These are phyloP conservation scores for Cenchrus americanus DNA, from an alignment of 176 grass and related monocot genomes.

Conservation along the genomic window DNA sequence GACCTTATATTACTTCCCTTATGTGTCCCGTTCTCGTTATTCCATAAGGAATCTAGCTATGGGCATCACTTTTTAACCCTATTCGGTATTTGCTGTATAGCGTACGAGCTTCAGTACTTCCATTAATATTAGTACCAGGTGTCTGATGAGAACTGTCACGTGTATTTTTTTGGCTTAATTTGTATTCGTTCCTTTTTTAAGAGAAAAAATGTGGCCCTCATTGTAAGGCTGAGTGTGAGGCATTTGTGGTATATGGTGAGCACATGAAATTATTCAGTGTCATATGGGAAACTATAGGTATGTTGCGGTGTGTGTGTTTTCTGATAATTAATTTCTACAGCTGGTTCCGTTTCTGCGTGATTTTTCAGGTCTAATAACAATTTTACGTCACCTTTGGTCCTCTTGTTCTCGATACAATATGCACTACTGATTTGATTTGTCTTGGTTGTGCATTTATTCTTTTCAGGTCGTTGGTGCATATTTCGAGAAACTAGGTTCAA, in stretches of 20 bases:
- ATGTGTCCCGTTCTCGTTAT: constrained; percentile 12
- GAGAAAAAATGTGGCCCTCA: no score
- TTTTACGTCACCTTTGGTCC: constrained; percentile 9
- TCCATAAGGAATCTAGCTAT: background rate
- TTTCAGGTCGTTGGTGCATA: constrained; percentile 95
- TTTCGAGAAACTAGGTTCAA: constrained; percentile 90
- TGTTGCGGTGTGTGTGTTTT: no score
- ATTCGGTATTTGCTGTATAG: constrained; percentile 10
- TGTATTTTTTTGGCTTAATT: constrained; percentile 15
- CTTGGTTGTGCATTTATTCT: constrained; percentile 36
- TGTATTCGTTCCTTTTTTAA: background rate
- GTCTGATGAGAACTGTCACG: constrained; percentile 19
- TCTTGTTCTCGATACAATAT: constrained; percentile 13
- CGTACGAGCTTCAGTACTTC: background rate
- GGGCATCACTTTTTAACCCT: background rate
- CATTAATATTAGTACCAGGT: constrained; percentile 21
- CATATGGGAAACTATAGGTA: no score
- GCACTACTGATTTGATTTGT: constrained; percentile 22
- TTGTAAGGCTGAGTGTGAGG: no score
- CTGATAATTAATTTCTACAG: constrained; percentile 4
- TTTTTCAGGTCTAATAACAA: background rate
- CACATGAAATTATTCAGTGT: no score
- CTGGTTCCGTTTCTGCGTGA: constrained; percentile 17
- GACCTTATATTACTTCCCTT: background rate
- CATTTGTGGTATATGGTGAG: no score